Base-by-base conservation (phyloP, 2,329 filamentous ascomycete species). In the Penicillium oxalicum region DNA sequence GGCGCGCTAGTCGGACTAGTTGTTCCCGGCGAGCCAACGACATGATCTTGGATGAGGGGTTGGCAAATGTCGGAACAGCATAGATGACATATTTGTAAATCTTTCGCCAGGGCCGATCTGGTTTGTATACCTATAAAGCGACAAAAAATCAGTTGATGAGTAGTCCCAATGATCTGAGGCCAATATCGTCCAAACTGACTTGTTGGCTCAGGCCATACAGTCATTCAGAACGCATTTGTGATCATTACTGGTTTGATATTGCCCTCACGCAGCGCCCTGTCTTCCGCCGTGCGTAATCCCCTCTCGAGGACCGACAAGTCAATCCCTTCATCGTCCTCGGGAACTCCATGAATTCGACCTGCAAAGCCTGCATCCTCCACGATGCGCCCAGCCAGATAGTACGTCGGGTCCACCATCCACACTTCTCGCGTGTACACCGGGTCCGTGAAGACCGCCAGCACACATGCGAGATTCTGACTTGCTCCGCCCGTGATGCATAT, bases 51-150 rank as follows among this genome's bases (percentile, higher is more conserved):
- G 86, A 88, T 0, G 87, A 90, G 0, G 93, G 93, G 63, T 97
- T 97, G 42, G 88, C 83, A 66, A 91, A 94, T 0, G 89, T 89
- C 0, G 93, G 88, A 11, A 95, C 90, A 29, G 82, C 81, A 66
- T 97, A 97, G 58, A 98, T 85, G 58, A 96, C 67, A 64, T 96
- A 87, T 47, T 83, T 84, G 72, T 95, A 97, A 47, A 88, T 79
- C 62, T 95, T 95, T 35, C 82, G 78, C 70, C 80, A 77, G 11
- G 80, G 74, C 13, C 78, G 75, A 0, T 74, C 66, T 1, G 74
- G 73, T 63, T 88, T 90, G 59, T 78, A 69, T 43, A 68, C 74
- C 76, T 78, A 45, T 47, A 40, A 54, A 18, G 18, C 18, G 40
- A n/a, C 28, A 13, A 11, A 34, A 34, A 24, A 25, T 35, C 40